Evolutionary conservation across 495 filamentous ascomycete genomes (phyloP).

Genomic region (Geoglossum glabrum): DNA sequence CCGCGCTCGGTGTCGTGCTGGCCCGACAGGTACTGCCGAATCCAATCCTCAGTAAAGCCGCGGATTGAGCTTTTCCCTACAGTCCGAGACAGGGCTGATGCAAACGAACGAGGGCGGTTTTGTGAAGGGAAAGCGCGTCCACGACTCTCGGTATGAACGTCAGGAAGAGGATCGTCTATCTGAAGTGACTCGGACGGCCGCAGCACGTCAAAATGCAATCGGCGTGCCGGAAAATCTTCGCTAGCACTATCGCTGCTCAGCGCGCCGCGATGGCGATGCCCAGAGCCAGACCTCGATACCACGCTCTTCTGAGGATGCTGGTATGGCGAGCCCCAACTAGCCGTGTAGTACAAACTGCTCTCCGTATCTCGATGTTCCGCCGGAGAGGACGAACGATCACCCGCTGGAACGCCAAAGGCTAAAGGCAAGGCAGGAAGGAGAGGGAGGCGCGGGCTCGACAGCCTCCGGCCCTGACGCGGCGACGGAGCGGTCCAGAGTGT

Average conservation of each 20-base stretch:
- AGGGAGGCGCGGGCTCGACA: neutral
- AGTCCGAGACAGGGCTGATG: neutral
- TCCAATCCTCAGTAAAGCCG: constrained; percentile 61
- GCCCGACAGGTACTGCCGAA: constrained; percentile 47
- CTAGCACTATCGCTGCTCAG: constrained; percentile 8
- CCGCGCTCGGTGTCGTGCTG: constrained; percentile 39
- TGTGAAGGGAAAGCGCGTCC: neutral
- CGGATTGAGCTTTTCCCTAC: constrained; percentile 7
- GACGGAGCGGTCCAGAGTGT: constrained; percentile 7
- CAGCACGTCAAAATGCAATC: neutral
- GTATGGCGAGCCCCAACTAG: constrained; percentile 60
- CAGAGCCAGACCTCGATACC: constrained; percentile 13
- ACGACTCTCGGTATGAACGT: neutral
- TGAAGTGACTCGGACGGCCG: neutral
- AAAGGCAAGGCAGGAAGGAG: constrained; percentile 2
- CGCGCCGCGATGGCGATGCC: constrained; percentile 28
- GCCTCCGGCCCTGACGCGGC: neutral
- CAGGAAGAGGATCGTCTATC: neutral
- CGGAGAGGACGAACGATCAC: neutral
- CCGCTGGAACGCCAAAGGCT: neutral
- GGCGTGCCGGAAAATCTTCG: neutral
- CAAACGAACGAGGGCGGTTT: neutral
- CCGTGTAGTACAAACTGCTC: constrained; percentile 37
- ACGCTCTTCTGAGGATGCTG: neutral
- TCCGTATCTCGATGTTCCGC: constrained; percentile 6